Percentiles rank a stretch among this genome's conserved stretches.
Conservation (phyloP, 148 eudicot genomes). For the Pharnaceum exiguum region DNA sequence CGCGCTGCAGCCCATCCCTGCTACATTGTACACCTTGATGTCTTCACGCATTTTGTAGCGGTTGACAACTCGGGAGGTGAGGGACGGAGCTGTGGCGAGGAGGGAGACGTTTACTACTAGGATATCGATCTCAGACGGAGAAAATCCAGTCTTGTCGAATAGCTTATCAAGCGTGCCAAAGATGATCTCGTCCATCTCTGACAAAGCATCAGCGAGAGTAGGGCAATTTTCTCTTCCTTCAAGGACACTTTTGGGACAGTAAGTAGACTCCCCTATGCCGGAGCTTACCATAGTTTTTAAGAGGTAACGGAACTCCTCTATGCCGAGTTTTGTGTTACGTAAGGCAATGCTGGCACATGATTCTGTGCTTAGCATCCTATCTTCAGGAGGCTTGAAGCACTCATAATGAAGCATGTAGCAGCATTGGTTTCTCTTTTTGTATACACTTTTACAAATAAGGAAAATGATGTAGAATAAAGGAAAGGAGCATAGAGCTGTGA, state of each 20-base stretch:
- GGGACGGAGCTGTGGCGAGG: conserved; percentile 50
- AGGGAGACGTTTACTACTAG: conserved; percentile 73
- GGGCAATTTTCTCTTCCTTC: conserved; percentile 39
- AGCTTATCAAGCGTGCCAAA: conserved; percentile 46
- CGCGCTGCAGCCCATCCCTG: conserved; percentile 95
- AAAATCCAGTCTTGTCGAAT: conserved; percentile 35
- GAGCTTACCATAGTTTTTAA: conserved; percentile 53
- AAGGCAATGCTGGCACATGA: conserved; percentile 28
- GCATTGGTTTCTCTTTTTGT: conserved; percentile 25
- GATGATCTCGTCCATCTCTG: conserved; percentile 52
- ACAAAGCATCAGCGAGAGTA: conserved; percentile 28
- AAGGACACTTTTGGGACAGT: conserved; percentile 44
- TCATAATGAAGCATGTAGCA: conserved; percentile 66
- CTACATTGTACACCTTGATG: conserved; percentile 47
- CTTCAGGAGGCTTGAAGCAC: conserved; percentile 58
- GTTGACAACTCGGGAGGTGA: conserved; percentile 58
- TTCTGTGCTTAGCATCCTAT: conserved; percentile 41
- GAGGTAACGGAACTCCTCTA: conserved; percentile 47
- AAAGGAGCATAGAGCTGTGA: conserved; percentile 27
- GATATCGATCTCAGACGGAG: conserved; percentile 55
- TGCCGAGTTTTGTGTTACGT: conserved; percentile 41
- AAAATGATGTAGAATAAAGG: conserved; percentile 27
- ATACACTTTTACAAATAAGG: conserved; percentile 18
- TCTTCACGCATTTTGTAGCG: conserved; percentile 66
- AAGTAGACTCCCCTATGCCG: conserved; percentile 65